phyloP scores from a whole-genome alignment of 2,329 filamentous ascomycete species.

The Fusarium sp. region DNA sequence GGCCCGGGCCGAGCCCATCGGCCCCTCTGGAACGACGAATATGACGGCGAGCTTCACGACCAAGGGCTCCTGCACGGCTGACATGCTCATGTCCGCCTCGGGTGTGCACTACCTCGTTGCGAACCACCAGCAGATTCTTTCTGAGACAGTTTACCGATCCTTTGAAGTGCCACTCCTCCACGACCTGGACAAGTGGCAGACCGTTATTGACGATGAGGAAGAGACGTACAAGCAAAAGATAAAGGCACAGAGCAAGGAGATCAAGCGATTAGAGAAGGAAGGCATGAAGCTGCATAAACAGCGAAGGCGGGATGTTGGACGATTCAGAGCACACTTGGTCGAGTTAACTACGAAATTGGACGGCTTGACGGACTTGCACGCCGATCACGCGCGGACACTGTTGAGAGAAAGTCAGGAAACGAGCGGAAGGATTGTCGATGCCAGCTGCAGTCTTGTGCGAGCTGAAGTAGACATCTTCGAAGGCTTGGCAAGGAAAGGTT shows the following conservation, averaged over 20 bases:
- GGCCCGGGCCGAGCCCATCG: slow-evolving; percentile 71
- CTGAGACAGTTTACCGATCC: slow-evolving; percentile 76
- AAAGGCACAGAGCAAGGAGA: slow-evolving; percentile 70
- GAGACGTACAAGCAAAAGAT: slow-evolving; percentile 71
- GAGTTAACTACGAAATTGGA: slow-evolving; percentile 74
- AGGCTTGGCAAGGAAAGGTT: slow-evolving; percentile 75
- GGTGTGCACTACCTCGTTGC: slow-evolving; percentile 78
- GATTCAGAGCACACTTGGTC: slow-evolving; percentile 74
- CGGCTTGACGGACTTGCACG: slow-evolving; percentile 73
- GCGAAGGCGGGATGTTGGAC: slow-evolving; percentile 71
- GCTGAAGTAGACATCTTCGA: slow-evolving; percentile 81
- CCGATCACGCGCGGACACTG: slow-evolving; percentile 71
- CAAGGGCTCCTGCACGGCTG: slow-evolving; percentile 71
- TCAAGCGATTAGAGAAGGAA: slow-evolving; percentile 75
- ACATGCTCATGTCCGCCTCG: slow-evolving; percentile 72
- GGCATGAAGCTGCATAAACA: slow-evolving; percentile 74
- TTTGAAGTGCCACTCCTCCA: slow-evolving; percentile 80
- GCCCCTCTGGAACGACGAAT: slow-evolving; percentile 55
- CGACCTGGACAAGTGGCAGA: slow-evolving; percentile 76
- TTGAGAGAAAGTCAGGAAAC: slow-evolving; percentile 76
- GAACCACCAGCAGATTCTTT: slow-evolving; percentile 79
- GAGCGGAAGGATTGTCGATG: slow-evolving; percentile 73
- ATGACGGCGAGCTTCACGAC: slow-evolving; percentile 65
- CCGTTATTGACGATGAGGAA: slow-evolving; percentile 75
- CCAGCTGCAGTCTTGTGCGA: slow-evolving; percentile 74